phyloP scores from a whole-genome alignment of 257 asterid species.

The Salvia hispanica region DNA sequence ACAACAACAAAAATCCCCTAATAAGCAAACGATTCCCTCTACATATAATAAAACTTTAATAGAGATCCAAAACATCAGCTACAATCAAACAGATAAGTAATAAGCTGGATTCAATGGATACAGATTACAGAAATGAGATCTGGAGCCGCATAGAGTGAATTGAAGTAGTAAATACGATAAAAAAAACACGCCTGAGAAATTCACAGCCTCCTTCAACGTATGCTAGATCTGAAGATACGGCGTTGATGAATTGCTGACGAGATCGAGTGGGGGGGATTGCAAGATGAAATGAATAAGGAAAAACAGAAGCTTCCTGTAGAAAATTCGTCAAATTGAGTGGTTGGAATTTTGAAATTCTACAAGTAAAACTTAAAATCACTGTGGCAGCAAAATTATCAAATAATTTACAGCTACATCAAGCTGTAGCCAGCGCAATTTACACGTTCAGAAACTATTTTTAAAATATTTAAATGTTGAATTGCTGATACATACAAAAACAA shows the following conservation, averaged over 20 bases:
- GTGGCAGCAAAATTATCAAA: not conserved
- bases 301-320: slow-evolving; percentile 27
- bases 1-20: not conserved
- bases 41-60: slow-evolving; percentile 13
- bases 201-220: slow-evolving; percentile 30
- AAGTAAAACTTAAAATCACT: not conserved
- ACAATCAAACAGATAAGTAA: not conserved
- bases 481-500: no score
- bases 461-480: no score
- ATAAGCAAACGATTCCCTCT: slow-evolving; percentile 8
- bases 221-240: slow-evolving; percentile 41
- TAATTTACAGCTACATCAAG: not conserved
- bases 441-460: not conserved
- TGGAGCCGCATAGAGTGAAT: slow-evolving; percentile 8
- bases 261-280: slow-evolving; percentile 29
- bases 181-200: slow-evolving; percentile 28
- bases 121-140: slow-evolving; percentile 32
- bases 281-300: slow-evolving; percentile 26
- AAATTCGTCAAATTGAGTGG: slow-evolving; percentile 43
- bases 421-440: slow-evolving; percentile 26
- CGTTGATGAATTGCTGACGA: slow-evolving; percentile 26
- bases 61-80: slow-evolving; percentile 29
- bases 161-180: slow-evolving; percentile 21
- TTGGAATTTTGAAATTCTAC: no score
- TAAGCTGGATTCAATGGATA: slow-evolving; percentile 3